Base-by-base conservation (phyloP, 768 basidiomycete species). In the Tephrocybe rancida region DNA sequence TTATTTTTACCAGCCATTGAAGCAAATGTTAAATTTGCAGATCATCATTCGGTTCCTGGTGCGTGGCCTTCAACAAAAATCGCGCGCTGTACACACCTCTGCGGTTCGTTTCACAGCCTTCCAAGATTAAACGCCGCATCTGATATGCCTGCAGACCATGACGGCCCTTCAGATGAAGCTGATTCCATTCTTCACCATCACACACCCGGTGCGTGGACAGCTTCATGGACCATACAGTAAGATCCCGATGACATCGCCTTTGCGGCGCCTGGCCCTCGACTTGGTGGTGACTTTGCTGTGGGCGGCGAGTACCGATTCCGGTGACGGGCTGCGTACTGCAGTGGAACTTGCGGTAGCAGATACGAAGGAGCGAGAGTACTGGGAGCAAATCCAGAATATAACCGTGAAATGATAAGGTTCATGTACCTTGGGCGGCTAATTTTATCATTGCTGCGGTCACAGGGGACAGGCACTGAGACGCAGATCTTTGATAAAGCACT, bases 141-240 rank as follows among this genome's bases (percentile, higher is more conserved):
- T n/a, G n/a, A n/a, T 49, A 13, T 58, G 53, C 55, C 30, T 41
- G 27, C 67, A 87, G 86, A 67, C 73, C n/a, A 66, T 83, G 58
- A 43, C 70, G 34, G 63, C 74, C 41, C 68, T 93, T 44, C 74
- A 77, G 54, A 76, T 82, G 16, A 84, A 87, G 21, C 73, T 96
- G 6, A 70, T 79, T 9, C 93, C 94, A 18, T 97, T 85, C 71
- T 98, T 97, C 72, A 77, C 75, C 62, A 78, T 95, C 41, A 73
- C 70, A 9, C 94, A 97, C 66, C 77, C 90, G n/a, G 72, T 73
- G 25, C 88, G 86, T 44, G 95, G 94, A 8, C 73, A 76, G 50
- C 64, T 95, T 27, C 71, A 73, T 14, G 96, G 95, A 0, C 95
- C 95, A 21, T 98, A 86, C 71, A 68, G 73, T 48, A 88, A 83